Base-by-base conservation (phyloP, 371 early-diverging fungal genomes). In the Syncephalastrum sp. region DNA sequence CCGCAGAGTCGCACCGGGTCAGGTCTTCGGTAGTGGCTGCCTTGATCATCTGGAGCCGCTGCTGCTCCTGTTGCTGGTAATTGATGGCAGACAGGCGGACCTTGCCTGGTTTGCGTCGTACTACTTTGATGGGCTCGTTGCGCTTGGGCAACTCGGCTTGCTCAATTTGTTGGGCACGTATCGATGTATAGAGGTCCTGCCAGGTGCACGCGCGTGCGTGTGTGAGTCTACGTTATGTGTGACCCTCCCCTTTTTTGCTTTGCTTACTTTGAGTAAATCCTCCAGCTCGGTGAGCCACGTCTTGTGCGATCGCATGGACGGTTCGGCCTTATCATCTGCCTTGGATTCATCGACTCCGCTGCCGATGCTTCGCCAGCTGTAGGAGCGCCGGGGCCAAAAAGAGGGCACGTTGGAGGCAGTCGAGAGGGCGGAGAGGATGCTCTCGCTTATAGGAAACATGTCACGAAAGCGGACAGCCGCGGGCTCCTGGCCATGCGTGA, bases 261-360 rank as follows among this genome's bases (percentile, higher is more conserved):
- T 29, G 27, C 21, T 46, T 65, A 71, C 72, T 59, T 65, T 68
- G 33, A 71, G 56, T 42, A 63, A 23, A 42, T 23, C 42, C 51
- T 71, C 72, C 15, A 65, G 55, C 25, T 70, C 71, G n/a, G 43
- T 25, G 13, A 62, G 16, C 71, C 71, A 70, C 10, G 47, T 41
- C 44, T 54, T 59, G 47, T 68, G 68, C 7, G 45, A 19, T 4
- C 24, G n/a, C 29, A 7, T 7, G 6, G 29, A 29, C 0, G 29
- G 7, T 29, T 29, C 29, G 29, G 29, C 1, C 29, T 29, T 29
- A 7, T 29, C 1, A 29, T 29, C 29, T 7, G 3, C 3, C 29
- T 29, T 29, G 7, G 29, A 29, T 29, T 29, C 29, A 29, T 29
- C 29, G 7, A 29, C 29, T 7, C 4, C 29, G 29, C 29, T 29